Evolutionary conservation across 2,329 filamentous ascomycete species (phyloP).

Genomic region (Monilinia vaccinii-corymbosi): DNA sequence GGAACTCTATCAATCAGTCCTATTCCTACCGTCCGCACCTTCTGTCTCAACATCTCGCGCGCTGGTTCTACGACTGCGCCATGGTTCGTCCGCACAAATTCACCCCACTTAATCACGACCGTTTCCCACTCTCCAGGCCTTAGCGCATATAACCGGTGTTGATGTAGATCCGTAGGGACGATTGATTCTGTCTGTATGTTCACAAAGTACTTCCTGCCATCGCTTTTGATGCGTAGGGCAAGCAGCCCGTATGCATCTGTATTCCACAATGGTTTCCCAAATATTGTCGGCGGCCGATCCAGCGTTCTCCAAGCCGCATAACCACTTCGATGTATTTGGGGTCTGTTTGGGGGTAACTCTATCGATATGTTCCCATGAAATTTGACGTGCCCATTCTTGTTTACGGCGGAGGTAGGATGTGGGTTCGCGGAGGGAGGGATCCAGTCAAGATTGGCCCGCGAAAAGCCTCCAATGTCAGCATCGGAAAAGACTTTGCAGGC

Average conservation of each 20-base stretch:
- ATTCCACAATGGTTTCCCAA: slow-evolving; percentile 79
- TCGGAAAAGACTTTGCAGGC: slow-evolving; percentile 77
- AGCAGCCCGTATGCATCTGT: slow-evolving; percentile 84
- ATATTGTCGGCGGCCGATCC: slow-evolving; percentile 68
- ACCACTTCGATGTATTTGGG: slow-evolving; percentile 68
- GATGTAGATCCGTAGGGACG: slow-evolving; percentile 90
- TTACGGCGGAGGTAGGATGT: slow-evolving; percentile 23
- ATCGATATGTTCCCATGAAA: slow-evolving; percentile 89
- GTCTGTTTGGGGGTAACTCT: slow-evolving; percentile 64
- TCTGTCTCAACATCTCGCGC: slow-evolving; percentile 77
- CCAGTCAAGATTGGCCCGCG: slow-evolving; percentile 58
- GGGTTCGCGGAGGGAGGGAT: slow-evolving; percentile 19
- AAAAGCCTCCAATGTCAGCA: slow-evolving; percentile 77
- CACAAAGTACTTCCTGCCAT: slow-evolving; percentile 85
- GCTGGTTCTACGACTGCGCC: slow-evolving; percentile 90
- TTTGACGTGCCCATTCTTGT: slow-evolving; percentile 51
- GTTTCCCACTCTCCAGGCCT: slow-evolving; percentile 89
- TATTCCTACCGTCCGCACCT: slow-evolving; percentile 76
- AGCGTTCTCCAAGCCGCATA: slow-evolving; percentile 86
- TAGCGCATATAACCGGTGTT: slow-evolving; percentile 77
- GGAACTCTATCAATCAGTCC: slow-evolving; percentile 82
- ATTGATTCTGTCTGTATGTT: slow-evolving; percentile 94
- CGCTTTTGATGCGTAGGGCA: slow-evolving; percentile 79
- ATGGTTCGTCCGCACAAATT: slow-evolving; percentile 92
- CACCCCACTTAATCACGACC: slow-evolving; percentile 78